Conservation (phyloP, 352 stramenopile species). For the Globisporangium megalacanthum region DNA sequence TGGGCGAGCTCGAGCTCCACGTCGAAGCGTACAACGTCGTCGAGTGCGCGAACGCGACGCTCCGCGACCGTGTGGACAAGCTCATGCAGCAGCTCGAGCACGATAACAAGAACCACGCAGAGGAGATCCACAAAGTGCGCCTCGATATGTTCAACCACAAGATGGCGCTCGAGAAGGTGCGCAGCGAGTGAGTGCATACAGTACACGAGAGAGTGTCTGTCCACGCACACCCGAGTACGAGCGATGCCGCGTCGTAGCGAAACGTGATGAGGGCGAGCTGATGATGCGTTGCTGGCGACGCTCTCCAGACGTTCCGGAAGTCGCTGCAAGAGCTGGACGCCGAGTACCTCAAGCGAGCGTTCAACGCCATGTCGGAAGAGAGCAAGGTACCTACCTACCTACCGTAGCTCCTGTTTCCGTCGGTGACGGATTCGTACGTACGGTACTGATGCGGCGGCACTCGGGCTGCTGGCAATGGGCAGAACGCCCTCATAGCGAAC, state of each 20-base stretch:
- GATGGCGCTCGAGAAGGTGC: constrained; percentile 74
- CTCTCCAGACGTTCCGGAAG: constrained; percentile 59
- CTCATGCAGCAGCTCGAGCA: constrained; percentile 64
- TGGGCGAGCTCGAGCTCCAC: constrained; percentile 56
- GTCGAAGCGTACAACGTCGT: constrained; percentile 69
- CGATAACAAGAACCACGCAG: constrained; percentile 53
- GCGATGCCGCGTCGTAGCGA: background rate
- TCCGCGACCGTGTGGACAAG: constrained; percentile 50
- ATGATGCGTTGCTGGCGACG: background rate
- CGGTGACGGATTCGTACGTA: background rate
- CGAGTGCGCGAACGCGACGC: constrained; percentile 44
- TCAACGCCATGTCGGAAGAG: constrained; percentile 77
- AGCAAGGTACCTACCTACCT: constrained; percentile 42
- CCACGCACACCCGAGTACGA: background rate
- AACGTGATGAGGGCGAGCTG: background rate
- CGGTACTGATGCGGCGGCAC: too few species aligned
- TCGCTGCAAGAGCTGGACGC: constrained; percentile 68
- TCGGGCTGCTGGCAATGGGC: background rate
- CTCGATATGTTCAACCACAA: constrained; percentile 86
- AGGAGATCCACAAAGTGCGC: constrained; percentile 73
- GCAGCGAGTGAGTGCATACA: background rate
- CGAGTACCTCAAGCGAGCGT: constrained; percentile 77
- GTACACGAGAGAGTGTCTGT: background rate
- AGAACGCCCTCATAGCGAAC: constrained; percentile 76
- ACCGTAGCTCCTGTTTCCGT: background rate